phyloP scores from a whole-genome alignment of 257 asterid species.

The Ehretia macrophylla region DNA sequence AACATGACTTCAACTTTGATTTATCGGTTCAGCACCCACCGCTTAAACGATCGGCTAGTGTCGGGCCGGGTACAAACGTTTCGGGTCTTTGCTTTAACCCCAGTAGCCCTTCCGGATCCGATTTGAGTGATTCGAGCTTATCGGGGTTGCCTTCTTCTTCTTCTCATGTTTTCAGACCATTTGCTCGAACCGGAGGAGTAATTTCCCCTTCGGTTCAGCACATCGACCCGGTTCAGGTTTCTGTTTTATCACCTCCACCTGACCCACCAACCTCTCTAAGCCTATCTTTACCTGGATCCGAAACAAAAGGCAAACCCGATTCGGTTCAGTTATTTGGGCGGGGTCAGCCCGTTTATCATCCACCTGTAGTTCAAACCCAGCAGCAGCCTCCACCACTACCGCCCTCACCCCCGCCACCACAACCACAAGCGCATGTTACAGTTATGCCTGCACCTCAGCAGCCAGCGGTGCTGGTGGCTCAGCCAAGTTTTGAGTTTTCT shows the following conservation, averaged over 20 bases:
- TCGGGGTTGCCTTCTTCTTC: slow-evolving; percentile 32
- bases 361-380: neutral
- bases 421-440: neutral
- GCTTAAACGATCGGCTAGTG: slow-evolving; percentile 60
- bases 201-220: slow-evolving; percentile 33
- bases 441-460: neutral
- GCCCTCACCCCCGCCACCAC: slow-evolving; percentile 4
- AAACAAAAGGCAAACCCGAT: neutral
- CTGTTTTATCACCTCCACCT: no score
- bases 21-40: slow-evolving; percentile 49
- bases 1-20: slow-evolving; percentile 54
- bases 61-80: slow-evolving; percentile 44
- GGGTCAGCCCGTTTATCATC: neutral
- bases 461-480: slow-evolving; percentile 3
- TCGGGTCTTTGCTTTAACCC: slow-evolving; percentile 46
- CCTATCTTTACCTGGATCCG: slow-evolving; percentile 58
- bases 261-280: slow-evolving; percentile 61
- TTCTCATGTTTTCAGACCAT: slow-evolving; percentile 45
- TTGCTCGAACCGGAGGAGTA: slow-evolving; percentile 54
- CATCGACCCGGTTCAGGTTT: slow-evolving; percentile 16
- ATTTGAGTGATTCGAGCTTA: slow-evolving; percentile 48
- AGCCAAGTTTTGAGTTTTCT: slow-evolving; percentile 12
- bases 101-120: slow-evolving; percentile 68
- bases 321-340: slow-evolving; percentile 2
- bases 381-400: no score